Base-by-base conservation (phyloP, 108 stramenopile genomes). In the Licmophora abbreviata region DNA sequence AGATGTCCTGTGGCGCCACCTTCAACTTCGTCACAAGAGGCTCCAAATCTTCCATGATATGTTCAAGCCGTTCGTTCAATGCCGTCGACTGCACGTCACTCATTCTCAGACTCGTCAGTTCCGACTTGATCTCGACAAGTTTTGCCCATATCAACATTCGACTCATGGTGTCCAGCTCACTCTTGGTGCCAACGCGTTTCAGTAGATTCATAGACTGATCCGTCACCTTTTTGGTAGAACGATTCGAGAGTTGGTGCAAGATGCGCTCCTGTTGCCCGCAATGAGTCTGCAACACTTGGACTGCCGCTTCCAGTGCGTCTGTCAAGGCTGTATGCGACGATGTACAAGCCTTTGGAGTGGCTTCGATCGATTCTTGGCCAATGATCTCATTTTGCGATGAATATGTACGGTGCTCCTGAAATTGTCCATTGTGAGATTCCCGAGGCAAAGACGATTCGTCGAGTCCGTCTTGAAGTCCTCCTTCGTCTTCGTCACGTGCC, bases 131-230 rank as follows among this genome's bases (percentile, higher is more conserved):
- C 24, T 69, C 61, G 0, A 52, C 32, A 15, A 69, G 51, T 34
- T 62, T 20, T 0, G 28, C 26, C 52, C 59, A 60, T 25, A 60
- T 8, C 29, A 27, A 30, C 0, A 17, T 28, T 49, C 26, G 10
- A 48, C 6, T 26, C 26, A 8, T 28, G 18, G 12, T n/a, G 6
- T 20, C 10, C 43, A 15, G 21, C 48, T 28, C 29, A 29, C 29
- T 25, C 17, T 58, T 22, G 22, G 18, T 21, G 22, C 15, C 22
- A 28, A 51, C 18, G 34, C 23, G 42, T 24, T 36, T 35, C 10
- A 74, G 50, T 26, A 68, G 36, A 25, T 52, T 37, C 66, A 74
- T 74, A 43, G 65, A 63, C 20, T 61, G 54, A 42, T 74, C 58
- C 26, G 71, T 73, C 3, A 73, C 7, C 10, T 35, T 12, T 12